Base-by-base conservation (phyloP, 768 basidiomycete genomes). In the Lactarius sp. region DNA sequence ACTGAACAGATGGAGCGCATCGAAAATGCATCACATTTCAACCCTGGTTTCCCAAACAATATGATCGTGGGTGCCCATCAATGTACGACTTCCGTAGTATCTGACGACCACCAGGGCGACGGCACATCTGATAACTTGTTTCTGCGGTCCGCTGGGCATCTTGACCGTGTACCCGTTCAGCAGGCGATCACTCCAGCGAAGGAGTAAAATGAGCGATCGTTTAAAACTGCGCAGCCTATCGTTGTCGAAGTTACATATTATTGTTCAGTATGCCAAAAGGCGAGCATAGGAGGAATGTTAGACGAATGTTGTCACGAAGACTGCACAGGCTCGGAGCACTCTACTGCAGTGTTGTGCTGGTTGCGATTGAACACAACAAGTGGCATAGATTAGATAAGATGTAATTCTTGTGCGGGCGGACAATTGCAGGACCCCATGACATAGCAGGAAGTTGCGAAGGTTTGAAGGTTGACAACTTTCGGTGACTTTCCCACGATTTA, bases 1-100 rank as follows among this genome's bases (percentile, higher is more conserved):
- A 57, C 72, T 0, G 75, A 77, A 34, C 79, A 82, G 14, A 76
- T 82, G 20, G 70, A 75, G 31, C 76, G 73, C 42, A 59, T 83
- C 6, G 80, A 82, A 55, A 70, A 71, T 14, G 67, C 74, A 10
- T 34, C 74, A 4, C 73, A 75, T 0, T 80, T 83, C 61, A 74
- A 81, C 34, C 58, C 61, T 13, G 82, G 81, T 1, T 82, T 82
- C 71, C 75, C 75, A 0, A 10, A 39, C 16, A 56, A 12, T 9
- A 3, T 74, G 44, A 58, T 75, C 12, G 73, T 76, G 20, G 20
- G 61, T 46, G 0, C 22, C n/a, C 5, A 22, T 9, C n/a, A 3
- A 18, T 9, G 14, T 46, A 13, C 3, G 10, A 27, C 6, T 3
- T 4, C n/a, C 9, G 9, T 20, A n/a, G 6, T 13, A 16, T 22